These are phyloP conservation scores for Plasmodium relictum DNA, from an alignment of 169 alveolate genomes.

Conservation along the genomic window DNA sequence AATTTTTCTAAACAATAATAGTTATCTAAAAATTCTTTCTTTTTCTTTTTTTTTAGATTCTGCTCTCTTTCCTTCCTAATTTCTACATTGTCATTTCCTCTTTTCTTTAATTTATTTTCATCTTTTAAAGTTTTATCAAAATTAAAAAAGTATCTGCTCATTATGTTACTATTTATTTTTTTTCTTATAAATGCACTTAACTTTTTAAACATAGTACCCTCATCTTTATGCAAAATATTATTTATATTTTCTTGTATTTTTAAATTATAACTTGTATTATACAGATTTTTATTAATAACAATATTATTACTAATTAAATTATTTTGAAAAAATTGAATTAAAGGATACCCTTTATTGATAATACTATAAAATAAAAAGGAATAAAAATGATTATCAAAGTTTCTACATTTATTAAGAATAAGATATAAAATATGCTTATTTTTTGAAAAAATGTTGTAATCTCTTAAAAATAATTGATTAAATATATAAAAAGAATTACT, in stretches of 20 bases:
- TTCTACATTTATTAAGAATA: slow-evolving; percentile 37
- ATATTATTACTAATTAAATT: slow-evolving; percentile 20
- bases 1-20: too few species aligned
- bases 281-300: neutral
- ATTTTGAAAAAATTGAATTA: slow-evolving; percentile 18
- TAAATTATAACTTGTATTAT: neutral
- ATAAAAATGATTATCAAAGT: slow-evolving; percentile 38
- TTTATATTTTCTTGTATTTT: neutral
- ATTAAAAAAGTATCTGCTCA: too few species aligned
- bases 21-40: neutral
- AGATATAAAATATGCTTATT: slow-evolving; percentile 48
- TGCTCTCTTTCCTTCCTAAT: neutral
- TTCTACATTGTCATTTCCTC: neutral
- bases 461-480: slow-evolving; percentile 38
- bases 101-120: neutral
- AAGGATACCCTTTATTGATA: slow-evolving; percentile 1
- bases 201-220: neutral
- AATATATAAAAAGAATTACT: slow-evolving; percentile 1
- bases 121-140: neutral
- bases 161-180: too few species aligned
- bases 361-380: slow-evolving; percentile 44
- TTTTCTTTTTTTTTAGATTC: neutral
- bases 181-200: neutral
- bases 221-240: neutral
- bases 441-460: slow-evolving; percentile 29